phyloP scores from a whole-genome alignment of 1,284 basidiomycete genomes.

The Sanghuangporus baumii region DNA sequence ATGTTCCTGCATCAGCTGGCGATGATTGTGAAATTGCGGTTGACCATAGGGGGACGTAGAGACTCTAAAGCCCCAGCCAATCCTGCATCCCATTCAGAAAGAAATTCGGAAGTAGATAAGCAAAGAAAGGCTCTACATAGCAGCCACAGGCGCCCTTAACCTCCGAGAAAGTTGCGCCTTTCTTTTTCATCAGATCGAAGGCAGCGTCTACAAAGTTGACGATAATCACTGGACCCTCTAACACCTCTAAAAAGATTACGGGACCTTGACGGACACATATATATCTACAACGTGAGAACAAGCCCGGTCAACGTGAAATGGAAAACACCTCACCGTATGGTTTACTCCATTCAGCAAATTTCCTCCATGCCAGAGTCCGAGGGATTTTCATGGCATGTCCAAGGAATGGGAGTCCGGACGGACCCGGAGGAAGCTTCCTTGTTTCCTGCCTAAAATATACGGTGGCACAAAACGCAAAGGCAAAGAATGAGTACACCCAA shows the following conservation, averaged over 20 bases:
- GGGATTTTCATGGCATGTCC: constrained; percentile 29
- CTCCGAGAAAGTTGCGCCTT: constrained; percentile 36
- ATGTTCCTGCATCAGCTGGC: constrained; percentile 27
- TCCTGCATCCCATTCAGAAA: constrained; percentile 8
- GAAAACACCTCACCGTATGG: constrained; percentile 29
- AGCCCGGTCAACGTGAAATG: background rate
- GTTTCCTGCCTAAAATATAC: background rate
- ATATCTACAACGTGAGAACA: background rate
- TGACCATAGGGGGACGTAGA: constrained; percentile 23
- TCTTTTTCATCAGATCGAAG: constrained; percentile 35
- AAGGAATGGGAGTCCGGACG: constrained; percentile 26
- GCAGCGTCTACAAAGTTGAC: constrained; percentile 31
- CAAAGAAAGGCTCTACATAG: constrained; percentile 22
- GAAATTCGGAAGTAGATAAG: too few species aligned
- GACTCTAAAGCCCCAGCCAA: constrained; percentile 23
- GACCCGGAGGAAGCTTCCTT: constrained; percentile 27
- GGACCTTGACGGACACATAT: constrained; percentile 23
- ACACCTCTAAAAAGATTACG: constrained; percentile 30
- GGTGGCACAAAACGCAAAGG: background rate
- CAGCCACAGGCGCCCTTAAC: constrained; percentile 25
- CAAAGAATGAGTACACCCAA: background rate
- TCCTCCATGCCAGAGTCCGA: constrained; percentile 23
- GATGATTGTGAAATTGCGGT: constrained; percentile 26
- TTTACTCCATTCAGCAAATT: constrained; percentile 29
- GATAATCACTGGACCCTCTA: constrained; percentile 31